Conservation (phyloP, 306 rosid genomes). For the Cyclanthera cordifolia region DNA sequence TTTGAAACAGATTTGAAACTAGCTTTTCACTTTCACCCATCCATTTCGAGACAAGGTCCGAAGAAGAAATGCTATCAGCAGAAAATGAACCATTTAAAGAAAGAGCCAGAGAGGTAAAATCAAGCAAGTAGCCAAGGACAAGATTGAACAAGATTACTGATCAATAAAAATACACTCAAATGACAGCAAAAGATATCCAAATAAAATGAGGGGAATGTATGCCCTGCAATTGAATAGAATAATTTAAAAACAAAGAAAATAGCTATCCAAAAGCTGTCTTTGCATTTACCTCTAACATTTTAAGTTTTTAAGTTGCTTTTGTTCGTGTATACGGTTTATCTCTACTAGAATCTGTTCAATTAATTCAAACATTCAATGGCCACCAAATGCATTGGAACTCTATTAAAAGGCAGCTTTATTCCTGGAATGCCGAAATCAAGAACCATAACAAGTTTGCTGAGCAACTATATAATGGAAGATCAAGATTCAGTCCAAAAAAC, state of each 20-base stretch:
- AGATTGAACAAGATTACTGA: background rate
- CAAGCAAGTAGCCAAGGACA: background rate
- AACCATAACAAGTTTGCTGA: background rate
- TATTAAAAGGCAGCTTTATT: background rate
- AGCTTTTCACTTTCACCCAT: constrained; percentile 99
- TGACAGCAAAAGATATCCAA: background rate
- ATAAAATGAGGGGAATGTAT: background rate
- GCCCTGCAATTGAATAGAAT: background rate
- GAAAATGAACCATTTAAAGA: background rate
- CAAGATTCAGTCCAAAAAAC: background rate
- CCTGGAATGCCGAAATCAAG: background rate
- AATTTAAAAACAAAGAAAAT: background rate
- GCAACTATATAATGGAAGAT: background rate
- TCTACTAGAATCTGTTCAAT: background rate
- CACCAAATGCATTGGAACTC: background rate
- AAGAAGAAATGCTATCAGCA: constrained; percentile 68
- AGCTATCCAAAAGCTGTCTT: background rate
- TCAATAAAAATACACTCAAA: background rate
- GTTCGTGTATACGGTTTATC: background rate
- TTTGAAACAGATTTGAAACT: constrained; percentile 89
- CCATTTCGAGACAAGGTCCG: constrained; percentile 98
- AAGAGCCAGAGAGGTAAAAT: background rate
- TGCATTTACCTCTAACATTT: background rate
- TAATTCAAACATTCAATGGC: background rate
- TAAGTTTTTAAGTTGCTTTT: background rate